Percentiles rank a stretch among this genome's conserved stretches.
phyloP scores from a whole-genome alignment of 345 rosid species.

The Anastatica hierochuntica region DNA sequence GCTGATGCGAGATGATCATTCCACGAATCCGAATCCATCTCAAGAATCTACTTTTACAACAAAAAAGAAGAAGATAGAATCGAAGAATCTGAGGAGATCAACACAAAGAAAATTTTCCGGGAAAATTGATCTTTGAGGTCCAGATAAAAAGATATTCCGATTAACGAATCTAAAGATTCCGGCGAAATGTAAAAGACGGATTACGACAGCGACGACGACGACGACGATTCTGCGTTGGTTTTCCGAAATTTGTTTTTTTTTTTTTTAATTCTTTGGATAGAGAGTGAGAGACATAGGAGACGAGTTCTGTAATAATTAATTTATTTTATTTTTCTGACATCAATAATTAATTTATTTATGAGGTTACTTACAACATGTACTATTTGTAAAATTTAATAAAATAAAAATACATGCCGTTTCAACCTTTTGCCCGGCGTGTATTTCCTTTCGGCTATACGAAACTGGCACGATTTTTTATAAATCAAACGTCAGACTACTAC shows the following conservation, averaged over 20 bases:
- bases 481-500: conserved; percentile 2
- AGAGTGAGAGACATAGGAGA: conserved; percentile 22
- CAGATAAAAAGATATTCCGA: conserved; percentile 10
- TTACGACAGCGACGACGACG: conserved; percentile 10
- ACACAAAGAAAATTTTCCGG: too few relatives aligned
- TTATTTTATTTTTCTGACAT: too few relatives aligned
- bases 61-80: neutral
- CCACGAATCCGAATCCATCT: conserved; percentile 89
- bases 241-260: conserved; percentile 2
- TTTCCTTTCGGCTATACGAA: neutral
- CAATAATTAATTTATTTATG: conserved; percentile 1
- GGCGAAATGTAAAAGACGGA: conserved; percentile 14
- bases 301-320: conserved; percentile 3
- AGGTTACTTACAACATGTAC: too few relatives aligned
- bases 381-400: too few relatives aligned
- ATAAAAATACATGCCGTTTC: conserved; percentile 8
- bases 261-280: conserved; percentile 13
- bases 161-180: neutral
- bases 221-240: conserved; percentile 14
- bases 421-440: conserved; percentile 15
- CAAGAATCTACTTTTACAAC: conserved; percentile 6
- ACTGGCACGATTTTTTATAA: conserved; percentile 14
- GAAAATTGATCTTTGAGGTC: neutral
- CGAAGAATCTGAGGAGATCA: neutral
- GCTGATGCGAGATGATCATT: conserved; percentile 72